Evolutionary conservation across 768 basidiomycete species (phyloP).

Genomic region (Boletus bicolor): DNA sequence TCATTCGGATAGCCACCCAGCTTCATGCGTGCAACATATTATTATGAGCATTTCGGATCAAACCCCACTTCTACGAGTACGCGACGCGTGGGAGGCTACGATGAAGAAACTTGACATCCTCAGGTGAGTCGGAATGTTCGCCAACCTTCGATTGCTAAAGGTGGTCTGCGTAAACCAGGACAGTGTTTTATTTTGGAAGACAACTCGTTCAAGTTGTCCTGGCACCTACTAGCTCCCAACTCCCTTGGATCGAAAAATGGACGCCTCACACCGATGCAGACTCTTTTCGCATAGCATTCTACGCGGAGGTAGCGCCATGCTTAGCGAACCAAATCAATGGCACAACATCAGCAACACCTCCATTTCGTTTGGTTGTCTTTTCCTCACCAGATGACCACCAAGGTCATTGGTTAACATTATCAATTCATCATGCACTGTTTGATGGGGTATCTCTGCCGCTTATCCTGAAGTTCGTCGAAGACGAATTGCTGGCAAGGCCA

Average conservation of each 20-base stretch:
- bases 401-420: conserved; percentile 19
- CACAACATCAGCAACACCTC: conserved; percentile 14
- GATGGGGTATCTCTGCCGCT: conserved; percentile 32
- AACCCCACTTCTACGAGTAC: conserved; percentile 24
- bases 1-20: conserved; percentile 35
- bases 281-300: conserved; percentile 23
- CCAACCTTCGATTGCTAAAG: background rate
- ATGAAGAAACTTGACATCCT: conserved; percentile 28
- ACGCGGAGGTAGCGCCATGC: conserved; percentile 15
- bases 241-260: conserved; percentile 18
- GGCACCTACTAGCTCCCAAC: conserved; percentile 3
- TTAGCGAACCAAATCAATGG: conserved; percentile 26
- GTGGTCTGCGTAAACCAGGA: conserved; percentile 15
- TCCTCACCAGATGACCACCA: background rate
- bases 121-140: conserved; percentile 17
- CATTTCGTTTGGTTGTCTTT: conserved; percentile 16
- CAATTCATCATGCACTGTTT: conserved; percentile 35
- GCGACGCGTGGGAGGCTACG: conserved; percentile 34
- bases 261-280: conserved; percentile 7
- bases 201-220: conserved; percentile 31
- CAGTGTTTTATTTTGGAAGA: conserved; percentile 31
- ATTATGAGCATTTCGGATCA: conserved; percentile 29
- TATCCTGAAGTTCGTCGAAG: conserved; percentile 29
- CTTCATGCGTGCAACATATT: conserved; percentile 46
- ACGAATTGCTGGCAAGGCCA: conserved; percentile 11